Base-by-base conservation (phyloP, 2,329 filamentous ascomycete species). In the Penicillium sp. region DNA sequence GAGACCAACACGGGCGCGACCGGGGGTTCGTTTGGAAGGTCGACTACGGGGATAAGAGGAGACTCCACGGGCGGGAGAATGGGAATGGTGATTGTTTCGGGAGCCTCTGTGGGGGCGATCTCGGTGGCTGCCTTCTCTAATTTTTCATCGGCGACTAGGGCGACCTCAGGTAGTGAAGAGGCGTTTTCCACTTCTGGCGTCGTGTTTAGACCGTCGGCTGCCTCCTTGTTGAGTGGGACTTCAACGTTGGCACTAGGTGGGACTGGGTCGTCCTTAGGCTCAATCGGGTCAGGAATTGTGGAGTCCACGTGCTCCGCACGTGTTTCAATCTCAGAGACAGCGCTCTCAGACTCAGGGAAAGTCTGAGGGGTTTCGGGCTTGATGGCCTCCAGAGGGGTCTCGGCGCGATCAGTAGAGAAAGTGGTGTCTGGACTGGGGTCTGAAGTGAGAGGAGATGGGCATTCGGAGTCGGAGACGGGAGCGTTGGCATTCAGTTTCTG, bases 171-270 rank as follows among this genome's bases (percentile, higher is more conserved):
- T 54, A 55, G 64, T 59, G 62, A 55, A 49, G 60, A 62, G 55
- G 61, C 60, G 67, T 65, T 67, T 65, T 69, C 65, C 61, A 59
- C 59, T 50, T 64, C 64, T 57, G 64, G 60, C 62, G 68, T 66
- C 61, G 65, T 55, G 59, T 62, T 59, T 59, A 66, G 60, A 62
- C 61, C 60, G 52, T 64, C 66, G 61, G 65, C 55, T 60, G 66
- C 61, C 55, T 67, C 60, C 55, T 60, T 63, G 64, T 64, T 58
- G 60, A 64, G 71, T 71, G 72, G 69, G 59, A 66, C 67, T 53
- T 69, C 63, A 56, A 63, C 54, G 58, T 59, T 60, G 63, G 66
- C 70, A 65, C 70, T 73, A 71, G 71, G 60, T 64, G 68, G 67
- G 63, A 66, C 64, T 66, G 68, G 63, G 61, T 67, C 66, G 57